Conservation (phyloP, 805 yeast species). For the Wickerhamomyces pijperi region DNA sequence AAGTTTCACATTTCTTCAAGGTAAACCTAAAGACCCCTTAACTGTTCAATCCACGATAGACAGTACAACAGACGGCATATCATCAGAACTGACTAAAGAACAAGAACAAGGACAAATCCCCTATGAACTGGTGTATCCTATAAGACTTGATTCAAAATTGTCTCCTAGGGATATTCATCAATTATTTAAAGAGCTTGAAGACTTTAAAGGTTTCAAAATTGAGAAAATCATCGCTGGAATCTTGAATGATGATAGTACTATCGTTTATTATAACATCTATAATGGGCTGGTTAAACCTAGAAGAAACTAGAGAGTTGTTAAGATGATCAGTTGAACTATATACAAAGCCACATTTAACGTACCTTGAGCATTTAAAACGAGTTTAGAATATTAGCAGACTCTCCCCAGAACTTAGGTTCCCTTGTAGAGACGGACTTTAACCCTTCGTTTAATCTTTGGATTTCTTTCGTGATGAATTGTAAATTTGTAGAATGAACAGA, state of each 20-base stretch:
- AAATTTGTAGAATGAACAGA: background rate
- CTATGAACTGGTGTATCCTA: slow-evolving; percentile 5
- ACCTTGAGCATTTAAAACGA: slow-evolving; percentile 5
- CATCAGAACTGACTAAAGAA: background rate
- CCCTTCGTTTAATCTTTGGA: background rate
- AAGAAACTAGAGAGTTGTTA: slow-evolving; percentile 27
- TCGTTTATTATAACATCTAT: slow-evolving; percentile 58
- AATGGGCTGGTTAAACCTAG: slow-evolving; percentile 59
- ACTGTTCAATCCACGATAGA: background rate
- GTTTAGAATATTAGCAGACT: slow-evolving; percentile 16
- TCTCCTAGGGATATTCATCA: slow-evolving; percentile 27
- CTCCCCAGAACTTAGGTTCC: slow-evolving; percentile 11
- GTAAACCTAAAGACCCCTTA: slow-evolving; percentile 15
- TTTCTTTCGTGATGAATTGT: background rate
- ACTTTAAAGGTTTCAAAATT: slow-evolving; percentile 20
- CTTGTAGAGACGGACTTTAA: slow-evolving; percentile 2
- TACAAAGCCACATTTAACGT: too few relatives aligned
- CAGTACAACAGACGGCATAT: background rate
- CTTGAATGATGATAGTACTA: slow-evolving; percentile 54
- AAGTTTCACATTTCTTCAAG: slow-evolving; percentile 6
- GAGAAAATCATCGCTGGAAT: slow-evolving; percentile 41
- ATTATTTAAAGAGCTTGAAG: slow-evolving; percentile 25
- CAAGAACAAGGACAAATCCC: slow-evolving; percentile 6
- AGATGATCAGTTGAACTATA: too few relatives aligned
- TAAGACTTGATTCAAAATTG: slow-evolving; percentile 11